Conservation (phyloP, 345 rosid species). For the Citropsis articulata region DNA sequence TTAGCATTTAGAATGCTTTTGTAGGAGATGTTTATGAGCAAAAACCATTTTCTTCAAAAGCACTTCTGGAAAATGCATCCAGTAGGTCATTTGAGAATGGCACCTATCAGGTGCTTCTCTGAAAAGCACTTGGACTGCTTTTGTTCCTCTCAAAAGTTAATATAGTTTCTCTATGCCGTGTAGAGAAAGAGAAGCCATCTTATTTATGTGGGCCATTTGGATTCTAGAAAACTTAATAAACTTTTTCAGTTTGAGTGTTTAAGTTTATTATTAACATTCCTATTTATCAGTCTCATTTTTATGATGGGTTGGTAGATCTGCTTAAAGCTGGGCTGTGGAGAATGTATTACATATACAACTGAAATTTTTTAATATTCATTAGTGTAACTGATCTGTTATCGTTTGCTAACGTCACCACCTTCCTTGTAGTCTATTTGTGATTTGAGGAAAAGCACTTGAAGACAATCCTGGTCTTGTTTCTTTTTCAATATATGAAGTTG, state of each 20-base stretch:
- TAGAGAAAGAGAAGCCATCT: slow-evolving; percentile 6
- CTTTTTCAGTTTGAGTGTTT: neutral
- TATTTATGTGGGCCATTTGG: neutral
- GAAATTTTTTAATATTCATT: neutral
- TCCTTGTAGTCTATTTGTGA: slow-evolving; percentile 29
- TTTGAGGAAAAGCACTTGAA: slow-evolving; percentile 3
- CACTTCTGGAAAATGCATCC: neutral
- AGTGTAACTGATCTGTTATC: neutral
- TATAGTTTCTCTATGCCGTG: neutral
- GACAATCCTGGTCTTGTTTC: slow-evolving; percentile 18
- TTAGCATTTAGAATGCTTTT: neutral
- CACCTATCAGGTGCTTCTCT: neutral
- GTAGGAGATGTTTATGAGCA: neutral
- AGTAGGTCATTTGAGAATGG: neutral
- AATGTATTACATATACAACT: neutral
- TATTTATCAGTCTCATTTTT: neutral
- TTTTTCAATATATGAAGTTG: slow-evolving; percentile 1
- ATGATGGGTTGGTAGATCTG: neutral
- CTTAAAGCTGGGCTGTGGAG: neutral
- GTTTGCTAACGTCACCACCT: neutral
- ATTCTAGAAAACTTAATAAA: neutral
- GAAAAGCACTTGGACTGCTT: neutral
- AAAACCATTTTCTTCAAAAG: neutral
- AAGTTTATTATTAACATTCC: neutral
- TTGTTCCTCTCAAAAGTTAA: neutral